phyloP scores from a whole-genome alignment of 495 filamentous ascomycete species.

The Eremomyces bilateralis region DNA sequence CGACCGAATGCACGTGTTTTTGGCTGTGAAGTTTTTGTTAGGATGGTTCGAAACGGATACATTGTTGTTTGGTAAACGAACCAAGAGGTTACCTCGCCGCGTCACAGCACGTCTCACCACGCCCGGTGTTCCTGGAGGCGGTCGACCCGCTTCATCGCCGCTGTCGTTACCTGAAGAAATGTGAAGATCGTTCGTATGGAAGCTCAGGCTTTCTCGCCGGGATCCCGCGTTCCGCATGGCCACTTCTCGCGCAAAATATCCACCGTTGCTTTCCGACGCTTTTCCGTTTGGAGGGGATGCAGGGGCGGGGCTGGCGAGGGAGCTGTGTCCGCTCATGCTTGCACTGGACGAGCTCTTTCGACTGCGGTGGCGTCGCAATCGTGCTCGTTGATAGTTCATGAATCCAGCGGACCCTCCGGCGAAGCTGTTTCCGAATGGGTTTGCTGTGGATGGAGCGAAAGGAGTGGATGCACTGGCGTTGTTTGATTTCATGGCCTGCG shows the following conservation, averaged over 20 bases:
- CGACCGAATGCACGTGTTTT: conserved; percentile 91
- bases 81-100: conserved; percentile 68
- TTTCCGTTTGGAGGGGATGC: conserved; percentile 42
- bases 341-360: conserved; percentile 48
- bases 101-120: conserved; percentile 55
- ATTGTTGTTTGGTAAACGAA: conserved; percentile 21
- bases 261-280: conserved; percentile 8
- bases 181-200: conserved; percentile 69
- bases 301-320: conserved; percentile 41
- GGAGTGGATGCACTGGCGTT: conserved; percentile 26
- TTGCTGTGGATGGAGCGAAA: conserved; percentile 21
- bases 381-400: conserved; percentile 38
- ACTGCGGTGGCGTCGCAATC: conserved; percentile 31
- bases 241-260: conserved; percentile 15
- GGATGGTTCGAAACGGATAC: not conserved
- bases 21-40: conserved; percentile 27
- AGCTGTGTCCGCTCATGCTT: conserved; percentile 48
- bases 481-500: conserved; percentile 32
- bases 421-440: conserved; percentile 32
- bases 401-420: conserved; percentile 10
- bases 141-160: conserved; percentile 44
- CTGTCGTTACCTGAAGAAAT: conserved; percentile 56
- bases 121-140: conserved; percentile 25
- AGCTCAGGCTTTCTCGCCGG: conserved; percentile 62
- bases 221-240: conserved; percentile 28